Percentiles rank a stretch among this genome's conserved stretches.
phyloP scores from a whole-genome alignment of 148 eudicot species.

The Talinum fruticosum region DNA sequence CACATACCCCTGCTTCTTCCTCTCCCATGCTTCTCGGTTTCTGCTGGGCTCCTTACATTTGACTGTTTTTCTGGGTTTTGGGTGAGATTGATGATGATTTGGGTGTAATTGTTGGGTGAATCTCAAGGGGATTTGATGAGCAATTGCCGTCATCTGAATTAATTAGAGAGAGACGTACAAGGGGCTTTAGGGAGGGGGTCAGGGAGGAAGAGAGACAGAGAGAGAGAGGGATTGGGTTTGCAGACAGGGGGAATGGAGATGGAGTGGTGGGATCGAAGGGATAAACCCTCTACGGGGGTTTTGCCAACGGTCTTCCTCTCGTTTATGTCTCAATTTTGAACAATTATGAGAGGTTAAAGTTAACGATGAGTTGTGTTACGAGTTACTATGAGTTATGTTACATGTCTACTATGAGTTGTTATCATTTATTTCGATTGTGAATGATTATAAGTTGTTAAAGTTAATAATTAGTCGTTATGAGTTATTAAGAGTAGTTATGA shows the following conservation, averaged over 20 bases:
- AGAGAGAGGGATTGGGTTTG: neutral
- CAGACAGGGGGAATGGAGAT: neutral
- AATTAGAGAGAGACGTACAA: neutral
- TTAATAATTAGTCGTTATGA: no score
- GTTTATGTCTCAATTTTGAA: neutral
- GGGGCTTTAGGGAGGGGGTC: neutral
- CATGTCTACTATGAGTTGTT: no score
- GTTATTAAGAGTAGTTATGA: no score
- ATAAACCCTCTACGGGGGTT: conserved; percentile 1
- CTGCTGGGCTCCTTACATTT: conserved; percentile 32
- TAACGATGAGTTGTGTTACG: no score
- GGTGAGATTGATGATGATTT: conserved; percentile 9
- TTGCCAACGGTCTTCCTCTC: conserved; percentile 8
- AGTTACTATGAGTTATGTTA: no score
- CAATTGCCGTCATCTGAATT: conserved; percentile 20
- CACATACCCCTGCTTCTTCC: conserved; percentile 54
- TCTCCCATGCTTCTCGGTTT: conserved; percentile 42
- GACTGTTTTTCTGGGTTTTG: conserved; percentile 16
- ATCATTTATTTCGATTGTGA: no score
- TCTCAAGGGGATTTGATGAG: conserved; percentile 22
- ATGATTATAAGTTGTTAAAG: no score
- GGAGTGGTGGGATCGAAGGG: conserved; percentile 9
- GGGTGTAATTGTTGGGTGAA: conserved; percentile 15
- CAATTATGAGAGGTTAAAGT: no score
- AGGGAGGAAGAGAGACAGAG: no score